These are phyloP conservation scores for Suillus subaureus DNA, from an alignment of 768 basidiomycete genomes.

Conservation along the genomic window DNA sequence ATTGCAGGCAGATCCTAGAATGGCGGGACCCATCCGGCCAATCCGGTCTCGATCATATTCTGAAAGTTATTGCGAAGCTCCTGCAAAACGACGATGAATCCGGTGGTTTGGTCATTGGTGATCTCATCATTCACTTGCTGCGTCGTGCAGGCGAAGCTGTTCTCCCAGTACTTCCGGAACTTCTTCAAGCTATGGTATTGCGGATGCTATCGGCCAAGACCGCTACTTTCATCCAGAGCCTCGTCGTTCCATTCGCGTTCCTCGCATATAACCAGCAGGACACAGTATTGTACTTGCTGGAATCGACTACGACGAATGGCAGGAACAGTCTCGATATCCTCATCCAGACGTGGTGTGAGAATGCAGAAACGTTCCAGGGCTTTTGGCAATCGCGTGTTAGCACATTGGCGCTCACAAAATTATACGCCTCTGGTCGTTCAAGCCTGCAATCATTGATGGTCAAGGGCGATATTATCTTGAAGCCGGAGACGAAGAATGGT, in stretches of 20 bases:
- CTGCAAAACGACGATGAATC: slow-evolving; percentile 85
- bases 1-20: slow-evolving; percentile 74
- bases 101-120: slow-evolving; percentile 90
- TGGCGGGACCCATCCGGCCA: slow-evolving; percentile 73
- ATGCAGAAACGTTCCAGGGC: slow-evolving; percentile 91
- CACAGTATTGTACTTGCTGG: slow-evolving; percentile 75
- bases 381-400: slow-evolving; percentile 92
- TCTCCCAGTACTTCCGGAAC: slow-evolving; percentile 82
- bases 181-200: slow-evolving; percentile 80
- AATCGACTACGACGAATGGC: slow-evolving; percentile 60
- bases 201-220: slow-evolving; percentile 87
- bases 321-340: slow-evolving; percentile 81
- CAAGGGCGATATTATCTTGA: slow-evolving; percentile 91
- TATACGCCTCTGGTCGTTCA: slow-evolving; percentile 68
- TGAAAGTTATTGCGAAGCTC: slow-evolving; percentile 76
- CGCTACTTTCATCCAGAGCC: slow-evolving; percentile 89
- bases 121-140: slow-evolving; percentile 91
- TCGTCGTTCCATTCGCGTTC: slow-evolving; percentile 93
- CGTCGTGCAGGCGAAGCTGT: slow-evolving; percentile 81
- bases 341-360: slow-evolving; percentile 94
- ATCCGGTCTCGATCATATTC: slow-evolving; percentile 73
- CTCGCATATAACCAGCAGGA: slow-evolving; percentile 86
- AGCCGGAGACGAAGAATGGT: slow-evolving; percentile 81
- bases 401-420: slow-evolving; percentile 75
- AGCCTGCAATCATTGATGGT: slow-evolving; percentile 71